Evolutionary conservation across 2,329 filamentous ascomycete species (phyloP).

Genomic region (Proliferodiscus dingleyae): DNA sequence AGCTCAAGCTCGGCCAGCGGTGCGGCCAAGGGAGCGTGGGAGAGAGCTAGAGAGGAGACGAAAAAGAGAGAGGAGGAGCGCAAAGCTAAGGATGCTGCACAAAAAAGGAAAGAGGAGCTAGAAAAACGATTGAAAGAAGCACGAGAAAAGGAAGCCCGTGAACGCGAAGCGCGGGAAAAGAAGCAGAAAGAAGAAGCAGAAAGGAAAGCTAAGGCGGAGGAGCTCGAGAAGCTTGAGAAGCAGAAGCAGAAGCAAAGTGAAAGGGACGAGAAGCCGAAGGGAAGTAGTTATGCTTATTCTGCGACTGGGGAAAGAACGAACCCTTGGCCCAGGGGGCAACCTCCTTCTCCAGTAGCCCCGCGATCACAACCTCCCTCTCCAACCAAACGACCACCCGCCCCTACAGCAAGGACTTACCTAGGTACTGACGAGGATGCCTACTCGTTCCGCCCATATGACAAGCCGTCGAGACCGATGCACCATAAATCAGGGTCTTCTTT

Average conservation of each 20-base stretch:
- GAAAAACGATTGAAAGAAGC: slow-evolving; percentile 46
- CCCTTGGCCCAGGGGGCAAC: slow-evolving; percentile 63
- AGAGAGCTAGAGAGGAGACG: slow-evolving; percentile 61
- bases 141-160: slow-evolving; percentile 49
- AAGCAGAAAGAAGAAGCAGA: slow-evolving; percentile 18
- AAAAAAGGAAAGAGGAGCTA: slow-evolving; percentile 31
- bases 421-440: slow-evolving; percentile 59
- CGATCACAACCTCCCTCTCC: slow-evolving; percentile 33
- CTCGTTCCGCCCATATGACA: slow-evolving; percentile 75
- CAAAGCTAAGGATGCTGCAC: slow-evolving; percentile 15
- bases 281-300: slow-evolving; percentile 54
- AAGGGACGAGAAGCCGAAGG: slow-evolving; percentile 25
- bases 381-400: slow-evolving; percentile 39
- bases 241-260: slow-evolving; percentile 11
- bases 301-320: slow-evolving; percentile 65
- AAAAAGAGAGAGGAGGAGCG: slow-evolving; percentile 12
- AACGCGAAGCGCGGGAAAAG: slow-evolving; percentile 20
- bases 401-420: slow-evolving; percentile 53
- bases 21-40: slow-evolving; percentile 51
- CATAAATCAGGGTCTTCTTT: slow-evolving; percentile 65
- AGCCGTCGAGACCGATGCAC: slow-evolving; percentile 51
- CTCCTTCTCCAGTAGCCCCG: slow-evolving; percentile 34
- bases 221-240: slow-evolving; percentile 36
- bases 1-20: slow-evolving; percentile 12
- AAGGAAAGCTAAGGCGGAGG: slow-evolving; percentile 32